Conservation (phyloP, 129 eudicot genomes). For the Artemisia argyi region DNA sequence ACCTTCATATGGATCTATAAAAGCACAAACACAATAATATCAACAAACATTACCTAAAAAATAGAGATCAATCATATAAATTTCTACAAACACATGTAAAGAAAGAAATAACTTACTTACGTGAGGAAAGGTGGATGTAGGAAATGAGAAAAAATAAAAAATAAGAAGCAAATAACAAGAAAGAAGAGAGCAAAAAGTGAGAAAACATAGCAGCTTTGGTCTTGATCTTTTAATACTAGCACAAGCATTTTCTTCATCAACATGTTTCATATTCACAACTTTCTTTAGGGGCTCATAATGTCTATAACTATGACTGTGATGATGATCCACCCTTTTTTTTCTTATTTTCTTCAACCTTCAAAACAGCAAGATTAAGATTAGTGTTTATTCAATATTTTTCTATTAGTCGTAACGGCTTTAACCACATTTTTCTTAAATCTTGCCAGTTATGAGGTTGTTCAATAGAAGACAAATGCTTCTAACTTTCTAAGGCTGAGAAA, state of each 20-base stretch:
- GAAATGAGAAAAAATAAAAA: conserved; percentile 43
- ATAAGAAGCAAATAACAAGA: conserved; percentile 66
- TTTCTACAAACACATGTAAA: background rate
- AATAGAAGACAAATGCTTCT: too few species aligned
- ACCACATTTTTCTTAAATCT: too few species aligned
- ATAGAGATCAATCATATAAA: background rate
- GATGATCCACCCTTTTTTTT: conserved; percentile 41
- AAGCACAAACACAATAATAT: conserved; percentile 16
- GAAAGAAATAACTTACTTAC: conserved; percentile 39
- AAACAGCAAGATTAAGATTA: background rate
- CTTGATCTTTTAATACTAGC: conserved; percentile 43
- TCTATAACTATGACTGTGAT: conserved; percentile 27
- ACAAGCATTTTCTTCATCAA: conserved; percentile 51
- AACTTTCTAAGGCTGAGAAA: too few species aligned
- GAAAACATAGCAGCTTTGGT: conserved; percentile 50
- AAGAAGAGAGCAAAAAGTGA: conserved; percentile 52
- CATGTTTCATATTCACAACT: conserved; percentile 33
- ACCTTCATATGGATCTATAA: conserved; percentile 63
- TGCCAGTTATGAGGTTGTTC: too few species aligned
- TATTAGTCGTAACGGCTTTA: too few species aligned
- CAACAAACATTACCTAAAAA: background rate
- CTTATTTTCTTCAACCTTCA: conserved; percentile 3
- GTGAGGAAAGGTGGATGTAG: conserved; percentile 47
- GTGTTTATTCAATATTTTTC: too few species aligned
- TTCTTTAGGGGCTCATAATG: conserved; percentile 30